These are phyloP conservation scores for Novakomyces olei DNA, from an alignment of 805 yeast genomes.

Conservation along the genomic window DNA sequence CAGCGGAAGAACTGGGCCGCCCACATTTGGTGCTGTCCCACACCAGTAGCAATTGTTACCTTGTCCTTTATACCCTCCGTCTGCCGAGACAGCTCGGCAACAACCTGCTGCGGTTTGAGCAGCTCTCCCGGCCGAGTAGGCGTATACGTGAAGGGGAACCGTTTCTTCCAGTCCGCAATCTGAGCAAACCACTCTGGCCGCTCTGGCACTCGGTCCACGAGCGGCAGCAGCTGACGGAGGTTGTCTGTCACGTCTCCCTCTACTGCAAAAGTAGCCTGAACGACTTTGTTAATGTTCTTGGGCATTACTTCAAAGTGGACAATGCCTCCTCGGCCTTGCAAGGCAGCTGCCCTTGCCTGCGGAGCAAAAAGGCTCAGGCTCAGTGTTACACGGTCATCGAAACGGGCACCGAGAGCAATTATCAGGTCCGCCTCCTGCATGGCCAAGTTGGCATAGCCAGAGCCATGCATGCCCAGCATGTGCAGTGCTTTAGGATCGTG, in stretches of 20 bases:
- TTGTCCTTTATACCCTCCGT: conserved; percentile 42
- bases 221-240: conserved; percentile 49
- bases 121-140: conserved; percentile 35
- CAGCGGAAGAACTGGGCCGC: conserved; percentile 95
- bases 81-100: conserved; percentile 53
- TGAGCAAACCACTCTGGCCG: conserved; percentile 64
- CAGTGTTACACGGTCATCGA: conserved; percentile 95
- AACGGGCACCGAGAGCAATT: conserved; percentile 88
- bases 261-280: conserved; percentile 75
- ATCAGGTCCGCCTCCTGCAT: conserved; percentile 85
- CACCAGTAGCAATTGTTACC: conserved; percentile 88
- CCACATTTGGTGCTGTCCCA: conserved; percentile 99
- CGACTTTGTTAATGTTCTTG: conserved; percentile 93
- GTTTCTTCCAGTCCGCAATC: conserved; percentile 60
- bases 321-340: conserved; percentile 80
- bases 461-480: conserved; percentile 98
- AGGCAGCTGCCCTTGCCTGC: conserved; percentile 71
- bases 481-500: conserved; percentile 72
- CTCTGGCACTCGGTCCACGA: conserved; percentile 33
- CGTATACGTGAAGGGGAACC: conserved; percentile 70
- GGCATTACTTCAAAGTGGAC: conserved; percentile 90
- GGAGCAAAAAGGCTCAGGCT: conserved; percentile 78
- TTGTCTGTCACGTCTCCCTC: conserved; percentile 87
- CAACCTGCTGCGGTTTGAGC: conserved; percentile 84
- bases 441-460: conserved; percentile 83